Base-by-base conservation (phyloP, 2,329 filamentous ascomycete genomes). In the Neopestalotiopsis sp. region DNA sequence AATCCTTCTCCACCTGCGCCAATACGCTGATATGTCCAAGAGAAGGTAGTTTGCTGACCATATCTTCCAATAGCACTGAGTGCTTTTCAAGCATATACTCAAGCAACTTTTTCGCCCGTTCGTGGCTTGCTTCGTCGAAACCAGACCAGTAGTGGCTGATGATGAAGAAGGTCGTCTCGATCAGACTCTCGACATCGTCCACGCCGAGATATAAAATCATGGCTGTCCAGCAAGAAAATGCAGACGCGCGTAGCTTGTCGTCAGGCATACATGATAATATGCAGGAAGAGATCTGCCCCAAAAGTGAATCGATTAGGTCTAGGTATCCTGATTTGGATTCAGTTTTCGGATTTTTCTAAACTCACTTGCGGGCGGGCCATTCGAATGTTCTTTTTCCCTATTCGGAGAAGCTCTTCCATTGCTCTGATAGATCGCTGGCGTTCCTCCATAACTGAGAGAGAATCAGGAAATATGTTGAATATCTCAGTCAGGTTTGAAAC, bases 91-190 rank as follows among this genome's bases (percentile, higher is more conserved):
- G 81, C 49, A 97, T 83, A 68, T 86, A 86, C 12, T 85, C 81
- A 30, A 98, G 84, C 71, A 94, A 85, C 17, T 86, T 82, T 69
- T 89, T 85, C 3, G 91, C 91, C 67, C 85, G 84, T 3, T 85
- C 76, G 71, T 88, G 89, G 1, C 91, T 91, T 3, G 84, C 78
- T 4, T 86, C 82, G 28, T 90, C 89, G 68, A 98, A 90, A 1
- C 75, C 77, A 4, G 79, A 72, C 96, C 96, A 99, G 75, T 96
- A 91, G 73, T 92, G 90, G 30, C 92, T 90, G 63, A 98, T 90
- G 56, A 97, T 89, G 66, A 95, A 94, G 73, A 98, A 94, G 0
- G 95, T 97, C 69, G 95, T 94, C 77, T 97, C 94, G 9, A 98
- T 84, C 49, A 98, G 86, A 32, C 89, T 86, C 72, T 92, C 91